Evolutionary conservation across 345 rosid species (phyloP).

Genomic region (Angophora floribunda): DNA sequence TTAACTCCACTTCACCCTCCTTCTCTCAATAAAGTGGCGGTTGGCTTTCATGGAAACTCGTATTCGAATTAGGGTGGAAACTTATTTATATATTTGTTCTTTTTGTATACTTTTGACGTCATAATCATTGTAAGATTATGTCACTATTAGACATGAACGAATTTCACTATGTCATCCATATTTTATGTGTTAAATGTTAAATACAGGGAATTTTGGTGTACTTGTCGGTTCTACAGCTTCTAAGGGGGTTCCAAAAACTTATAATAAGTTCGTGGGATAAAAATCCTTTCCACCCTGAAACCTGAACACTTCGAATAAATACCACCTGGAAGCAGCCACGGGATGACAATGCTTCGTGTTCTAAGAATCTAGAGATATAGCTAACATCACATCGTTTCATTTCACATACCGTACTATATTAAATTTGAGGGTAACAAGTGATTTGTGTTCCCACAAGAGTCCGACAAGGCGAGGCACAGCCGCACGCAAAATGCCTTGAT

Average conservation of each 20-base stretch:
- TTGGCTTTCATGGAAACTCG: background rate
- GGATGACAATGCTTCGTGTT: background rate
- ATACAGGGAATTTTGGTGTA: background rate
- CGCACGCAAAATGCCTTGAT: background rate
- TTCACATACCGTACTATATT: background rate
- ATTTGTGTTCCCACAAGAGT: background rate
- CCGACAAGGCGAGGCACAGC: background rate
- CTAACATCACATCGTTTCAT: background rate
- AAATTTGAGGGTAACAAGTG: background rate
- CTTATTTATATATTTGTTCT: too few species aligned
- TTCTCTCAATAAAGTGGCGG: background rate
- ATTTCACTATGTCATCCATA: background rate
- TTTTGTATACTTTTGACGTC: background rate
- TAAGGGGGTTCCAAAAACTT: too few species aligned
- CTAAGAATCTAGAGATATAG: background rate
- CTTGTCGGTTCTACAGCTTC: background rate
- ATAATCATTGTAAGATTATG: background rate
- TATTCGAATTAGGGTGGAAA: background rate
- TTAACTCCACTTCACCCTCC: background rate
- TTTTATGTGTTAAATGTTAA: too few species aligned
- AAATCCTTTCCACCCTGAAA: background rate
- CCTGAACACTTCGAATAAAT: background rate
- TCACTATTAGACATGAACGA: background rate
- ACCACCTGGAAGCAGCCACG: background rate
- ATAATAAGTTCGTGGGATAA: background rate